phyloP scores from a whole-genome alignment of 1,139 yeast genomes.

The Yamadazyma aaseri region DNA sequence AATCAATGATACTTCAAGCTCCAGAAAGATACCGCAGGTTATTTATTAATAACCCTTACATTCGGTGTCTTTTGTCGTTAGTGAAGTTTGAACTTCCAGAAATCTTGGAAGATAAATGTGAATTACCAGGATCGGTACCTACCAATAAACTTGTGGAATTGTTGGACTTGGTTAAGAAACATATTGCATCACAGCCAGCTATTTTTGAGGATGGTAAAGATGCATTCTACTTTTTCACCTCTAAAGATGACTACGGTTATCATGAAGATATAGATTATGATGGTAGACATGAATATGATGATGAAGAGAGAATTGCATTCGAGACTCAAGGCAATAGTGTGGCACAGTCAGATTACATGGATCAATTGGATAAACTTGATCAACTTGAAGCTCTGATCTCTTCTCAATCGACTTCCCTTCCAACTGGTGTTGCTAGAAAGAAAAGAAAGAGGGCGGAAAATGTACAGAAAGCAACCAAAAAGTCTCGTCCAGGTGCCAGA shows the following conservation, averaged over 20 bases:
- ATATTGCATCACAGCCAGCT: slow-evolving; percentile 32
- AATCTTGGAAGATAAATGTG: slow-evolving; percentile 33
- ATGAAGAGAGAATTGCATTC: slow-evolving; percentile 36
- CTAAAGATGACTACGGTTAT: slow-evolving; percentile 22
- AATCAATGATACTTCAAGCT: slow-evolving; percentile 8
- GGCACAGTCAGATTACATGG: slow-evolving; percentile 17
- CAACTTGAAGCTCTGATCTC: slow-evolving; percentile 27
- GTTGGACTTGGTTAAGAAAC: slow-evolving; percentile 28
- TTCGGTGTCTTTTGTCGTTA: slow-evolving; percentile 30
- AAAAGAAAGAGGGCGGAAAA: slow-evolving; percentile 9
- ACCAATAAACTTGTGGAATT: slow-evolving; percentile 21
- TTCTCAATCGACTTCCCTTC: slow-evolving; percentile 3
- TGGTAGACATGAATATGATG: slow-evolving; percentile 18
- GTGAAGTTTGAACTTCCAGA: slow-evolving; percentile 43
- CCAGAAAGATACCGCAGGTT: slow-evolving; percentile 23
- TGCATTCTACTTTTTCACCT: slow-evolving; percentile 34
- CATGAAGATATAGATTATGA: slow-evolving; percentile 19
- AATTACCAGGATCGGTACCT: slow-evolving; percentile 20
- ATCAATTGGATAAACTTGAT: slow-evolving; percentile 34
- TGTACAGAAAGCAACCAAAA: slow-evolving; percentile 4
- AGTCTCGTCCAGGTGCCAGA: slow-evolving; percentile 8
- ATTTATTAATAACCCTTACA: slow-evolving; percentile 34
- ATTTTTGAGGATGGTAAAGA: slow-evolving; percentile 43
- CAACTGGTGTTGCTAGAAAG: slow-evolving; percentile 16
- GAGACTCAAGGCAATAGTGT: slow-evolving; percentile 21